phyloP scores from a whole-genome alignment of 441 rosid genomes.

The Populus tomentosa region DNA sequence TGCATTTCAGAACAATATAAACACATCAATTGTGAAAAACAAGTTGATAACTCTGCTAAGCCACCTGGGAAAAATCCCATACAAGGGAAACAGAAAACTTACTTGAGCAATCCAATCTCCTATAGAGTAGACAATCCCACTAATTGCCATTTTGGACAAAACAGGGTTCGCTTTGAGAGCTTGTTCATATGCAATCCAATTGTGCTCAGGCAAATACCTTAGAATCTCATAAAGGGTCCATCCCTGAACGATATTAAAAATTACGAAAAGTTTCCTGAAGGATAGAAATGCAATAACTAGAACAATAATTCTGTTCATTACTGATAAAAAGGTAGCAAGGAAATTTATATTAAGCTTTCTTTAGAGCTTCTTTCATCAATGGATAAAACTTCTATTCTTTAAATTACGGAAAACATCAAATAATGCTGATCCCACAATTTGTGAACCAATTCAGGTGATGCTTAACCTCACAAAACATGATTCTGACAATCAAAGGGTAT shows the following conservation, averaged over 20 bases:
- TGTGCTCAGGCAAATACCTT: constrained; percentile 82
- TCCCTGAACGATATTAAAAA: constrained; percentile 46
- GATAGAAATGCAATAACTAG: constrained; percentile 3
- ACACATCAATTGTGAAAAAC: constrained; percentile 1
- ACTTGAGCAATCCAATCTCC: constrained; percentile 99
- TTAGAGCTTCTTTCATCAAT: not conserved
- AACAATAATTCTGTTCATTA: not conserved
- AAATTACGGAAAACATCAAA: not conserved
- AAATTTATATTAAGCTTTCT: not conserved
- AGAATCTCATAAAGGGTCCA: constrained; percentile 91
- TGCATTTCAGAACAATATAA: constrained; percentile 25
- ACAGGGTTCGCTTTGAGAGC: constrained; percentile 84
- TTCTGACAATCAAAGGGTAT: not conserved
- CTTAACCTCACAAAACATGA: not conserved
- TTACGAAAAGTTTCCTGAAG: not conserved
- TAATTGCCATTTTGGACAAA: constrained; percentile 95
- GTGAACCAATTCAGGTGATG: not conserved
- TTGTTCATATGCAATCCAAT: constrained; percentile 91
- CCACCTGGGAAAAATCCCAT: not conserved
- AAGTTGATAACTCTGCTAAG: not conserved
- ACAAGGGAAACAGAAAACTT: constrained; percentile 6
- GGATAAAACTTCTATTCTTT: not conserved
- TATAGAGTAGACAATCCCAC: constrained; percentile 76
- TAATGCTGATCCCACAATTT: not conserved
- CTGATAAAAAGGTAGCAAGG: not conserved